phyloP scores from a whole-genome alignment of 1,284 basidiomycete genomes.

The Ceratobasidium papillatum region DNA sequence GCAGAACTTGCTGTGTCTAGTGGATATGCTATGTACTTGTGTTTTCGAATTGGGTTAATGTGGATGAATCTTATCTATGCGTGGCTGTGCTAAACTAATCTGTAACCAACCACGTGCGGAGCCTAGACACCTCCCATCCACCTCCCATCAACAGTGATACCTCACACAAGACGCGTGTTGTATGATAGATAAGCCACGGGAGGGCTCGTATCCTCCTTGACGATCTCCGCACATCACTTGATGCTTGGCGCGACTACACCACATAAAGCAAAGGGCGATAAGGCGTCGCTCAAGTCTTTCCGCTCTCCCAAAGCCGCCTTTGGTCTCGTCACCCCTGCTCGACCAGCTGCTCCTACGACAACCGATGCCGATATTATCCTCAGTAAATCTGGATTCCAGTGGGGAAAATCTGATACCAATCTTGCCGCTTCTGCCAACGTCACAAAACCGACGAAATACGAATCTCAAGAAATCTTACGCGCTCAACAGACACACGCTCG shows the following conservation, averaged over 20 bases:
- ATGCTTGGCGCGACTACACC: not conserved
- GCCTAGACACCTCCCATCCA: not conserved
- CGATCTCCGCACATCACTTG: not conserved
- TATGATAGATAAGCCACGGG: conserved; percentile 4
- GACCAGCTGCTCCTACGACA: not conserved
- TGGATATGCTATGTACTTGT: not conserved
- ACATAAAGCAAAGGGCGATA: not conserved
- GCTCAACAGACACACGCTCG: not conserved
- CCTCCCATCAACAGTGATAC: not conserved
- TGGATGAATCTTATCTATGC: not conserved
- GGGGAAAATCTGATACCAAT: not conserved
- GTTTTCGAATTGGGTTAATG: not conserved
- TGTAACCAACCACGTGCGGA: not conserved
- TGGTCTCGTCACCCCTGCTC: not conserved
- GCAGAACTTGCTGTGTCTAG: not conserved
- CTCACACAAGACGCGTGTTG: not conserved
- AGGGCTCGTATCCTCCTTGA: not conserved
- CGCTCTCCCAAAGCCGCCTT: not conserved
- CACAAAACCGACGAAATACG: not conserved
- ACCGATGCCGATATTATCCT: not conserved
- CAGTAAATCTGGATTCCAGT: not conserved
- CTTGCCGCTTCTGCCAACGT: not conserved
- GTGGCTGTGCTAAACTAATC: not conserved
- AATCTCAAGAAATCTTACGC: not conserved
- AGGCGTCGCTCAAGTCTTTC: not conserved